These are phyloP conservation scores for Aspergillus sp. DNA, from an alignment of 2,329 filamentous ascomycete genomes.

Conservation along the genomic window DNA sequence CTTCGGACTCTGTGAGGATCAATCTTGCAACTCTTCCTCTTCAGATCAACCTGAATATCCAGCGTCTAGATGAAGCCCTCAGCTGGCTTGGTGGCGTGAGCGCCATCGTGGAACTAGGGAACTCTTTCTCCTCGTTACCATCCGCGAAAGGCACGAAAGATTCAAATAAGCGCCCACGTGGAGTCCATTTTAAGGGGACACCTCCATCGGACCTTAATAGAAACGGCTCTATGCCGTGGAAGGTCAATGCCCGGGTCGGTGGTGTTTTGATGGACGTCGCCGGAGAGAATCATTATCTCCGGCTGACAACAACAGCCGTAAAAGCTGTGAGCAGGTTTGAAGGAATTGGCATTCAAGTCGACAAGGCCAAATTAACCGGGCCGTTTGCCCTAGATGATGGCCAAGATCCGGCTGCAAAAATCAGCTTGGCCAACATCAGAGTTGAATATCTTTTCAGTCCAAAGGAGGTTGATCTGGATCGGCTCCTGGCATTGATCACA, in stretches of 20 bases:
- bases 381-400: conserved; percentile 50
- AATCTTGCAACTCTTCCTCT: conserved; percentile 69
- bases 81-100: conserved; percentile 85
- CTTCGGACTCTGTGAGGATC: conserved; percentile 29
- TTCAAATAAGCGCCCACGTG: conserved; percentile 30
- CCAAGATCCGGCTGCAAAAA: conserved; percentile 47
- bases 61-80: conserved; percentile 74
- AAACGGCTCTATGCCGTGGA: conserved; percentile 33
- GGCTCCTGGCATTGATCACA: conserved; percentile 74
- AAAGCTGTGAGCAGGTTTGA: conserved; percentile 69
- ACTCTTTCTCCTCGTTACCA: conserved; percentile 68
- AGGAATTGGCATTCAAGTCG: conserved; percentile 62
- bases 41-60: conserved; percentile 65
- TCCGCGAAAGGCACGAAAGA: conserved; percentile 35
- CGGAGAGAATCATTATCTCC: conserved; percentile 65
- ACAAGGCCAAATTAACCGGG: conserved; percentile 64
- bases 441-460: conserved; percentile 65
- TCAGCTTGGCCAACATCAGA: conserved; percentile 57
- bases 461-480: conserved; percentile 69
- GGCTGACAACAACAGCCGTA: conserved; percentile 67
- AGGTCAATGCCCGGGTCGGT: conserved; percentile 67
- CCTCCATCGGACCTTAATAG: conserved; percentile 18
- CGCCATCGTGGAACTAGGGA: conserved; percentile 79
- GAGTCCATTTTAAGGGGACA: conserved; percentile 49
- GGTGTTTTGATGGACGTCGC: conserved; percentile 68